Evolutionary conservation across 805 yeast species (phyloP).

Genomic region (Millerozyma miso): DNA sequence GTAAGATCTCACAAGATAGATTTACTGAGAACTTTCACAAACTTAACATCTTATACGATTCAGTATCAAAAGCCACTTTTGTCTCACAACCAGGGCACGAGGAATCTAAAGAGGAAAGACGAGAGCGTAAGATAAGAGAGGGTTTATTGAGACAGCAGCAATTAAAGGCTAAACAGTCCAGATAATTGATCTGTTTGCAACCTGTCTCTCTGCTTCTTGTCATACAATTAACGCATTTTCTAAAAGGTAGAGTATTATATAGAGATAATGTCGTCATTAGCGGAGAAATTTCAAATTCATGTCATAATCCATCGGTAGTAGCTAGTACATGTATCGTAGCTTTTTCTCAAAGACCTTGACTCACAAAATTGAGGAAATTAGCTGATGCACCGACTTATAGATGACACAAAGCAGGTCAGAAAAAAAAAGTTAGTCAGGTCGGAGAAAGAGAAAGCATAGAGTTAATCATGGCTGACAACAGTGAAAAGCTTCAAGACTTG

Average conservation of each 20-base stretch:
- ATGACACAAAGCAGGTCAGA: background rate
- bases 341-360: too few species aligned
- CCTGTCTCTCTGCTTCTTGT: background rate
- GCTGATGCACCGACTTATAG: too few species aligned
- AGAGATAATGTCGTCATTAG: too few species aligned
- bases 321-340: too few species aligned
- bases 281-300: too few species aligned
- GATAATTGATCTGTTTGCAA: background rate
- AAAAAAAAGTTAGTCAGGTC: background rate
- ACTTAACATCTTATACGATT: constrained; percentile 43
- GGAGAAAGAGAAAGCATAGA: background rate
- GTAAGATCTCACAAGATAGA: constrained; percentile 54
- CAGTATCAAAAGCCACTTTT: constrained; percentile 25
- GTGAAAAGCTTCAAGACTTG: constrained; percentile 22
- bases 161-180: background rate
- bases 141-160: constrained; percentile 26
- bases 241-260: too few species aligned
- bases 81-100: too few species aligned
- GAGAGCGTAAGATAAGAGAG: constrained; percentile 49
- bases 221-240: background rate
- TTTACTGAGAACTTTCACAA: constrained; percentile 63
- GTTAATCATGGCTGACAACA: constrained; percentile 18
- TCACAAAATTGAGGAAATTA: too few species aligned
- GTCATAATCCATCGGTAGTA: too few species aligned
- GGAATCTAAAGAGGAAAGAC: constrained; percentile 51